These are phyloP conservation scores for Phytophthora chlamydospora DNA, from an alignment of 352 stramenopile genomes.

Conservation along the genomic window DNA sequence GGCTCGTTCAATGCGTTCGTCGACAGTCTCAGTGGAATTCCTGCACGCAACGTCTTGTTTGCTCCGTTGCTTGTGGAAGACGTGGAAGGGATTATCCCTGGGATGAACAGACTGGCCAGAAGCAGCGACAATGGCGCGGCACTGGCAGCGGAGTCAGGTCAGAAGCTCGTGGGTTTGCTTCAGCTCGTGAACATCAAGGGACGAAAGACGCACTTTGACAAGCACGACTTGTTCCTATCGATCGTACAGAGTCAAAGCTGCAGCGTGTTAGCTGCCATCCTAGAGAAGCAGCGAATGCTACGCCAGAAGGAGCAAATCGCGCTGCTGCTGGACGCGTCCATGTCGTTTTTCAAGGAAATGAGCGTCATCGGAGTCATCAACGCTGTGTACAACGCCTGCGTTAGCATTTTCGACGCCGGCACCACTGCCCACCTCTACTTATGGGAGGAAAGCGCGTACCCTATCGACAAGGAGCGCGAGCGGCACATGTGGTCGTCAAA, in stretches of 20 bases:
- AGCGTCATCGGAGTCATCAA: conserved; percentile 80
- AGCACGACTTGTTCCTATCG: conserved; percentile 76
- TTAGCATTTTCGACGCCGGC: conserved; percentile 65
- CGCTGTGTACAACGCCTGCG: conserved; percentile 78
- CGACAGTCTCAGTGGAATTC: conserved; percentile 63
- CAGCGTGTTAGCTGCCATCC: conserved; percentile 68
- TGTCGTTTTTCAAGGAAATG: conserved; percentile 86
- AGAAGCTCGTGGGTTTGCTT: conserved; percentile 67
- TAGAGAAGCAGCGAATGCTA: conserved; percentile 72
- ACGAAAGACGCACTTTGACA: conserved; percentile 64
- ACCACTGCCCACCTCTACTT: conserved; percentile 70
- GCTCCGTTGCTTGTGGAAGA: conserved; percentile 68
- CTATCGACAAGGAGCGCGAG: conserved; percentile 21
- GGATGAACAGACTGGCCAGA: conserved; percentile 22
- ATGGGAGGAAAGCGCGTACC: conserved; percentile 43
- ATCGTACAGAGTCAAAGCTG: conserved; percentile 74
- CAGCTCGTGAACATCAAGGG: conserved; percentile 79
- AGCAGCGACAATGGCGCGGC: conserved; percentile 1
- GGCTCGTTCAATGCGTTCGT: conserved; percentile 68
- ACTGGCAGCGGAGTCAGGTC: conserved; percentile 15
- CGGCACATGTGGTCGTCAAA: conserved; percentile 78
- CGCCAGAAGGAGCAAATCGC: conserved; percentile 71
- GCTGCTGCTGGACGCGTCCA: conserved; percentile 68
- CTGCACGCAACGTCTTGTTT: conserved; percentile 65
- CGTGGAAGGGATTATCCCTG: conserved; percentile 11